Conservation (phyloP, 352 stramenopile genomes). For the Phytopythium vexans region DNA sequence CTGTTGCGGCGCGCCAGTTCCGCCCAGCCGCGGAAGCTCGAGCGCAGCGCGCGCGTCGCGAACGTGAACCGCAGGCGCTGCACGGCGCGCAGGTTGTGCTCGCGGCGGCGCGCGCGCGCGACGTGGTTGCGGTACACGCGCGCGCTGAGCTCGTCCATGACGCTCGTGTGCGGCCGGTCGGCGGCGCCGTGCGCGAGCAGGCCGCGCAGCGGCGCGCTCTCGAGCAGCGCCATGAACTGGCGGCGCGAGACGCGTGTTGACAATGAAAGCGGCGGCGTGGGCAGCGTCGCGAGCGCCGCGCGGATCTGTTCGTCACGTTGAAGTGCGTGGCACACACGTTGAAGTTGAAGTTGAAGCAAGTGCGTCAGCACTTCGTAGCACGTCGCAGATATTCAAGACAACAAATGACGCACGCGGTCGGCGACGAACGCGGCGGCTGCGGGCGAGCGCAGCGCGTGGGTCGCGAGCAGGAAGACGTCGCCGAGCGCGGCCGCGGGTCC, state of each 20-base stretch:
- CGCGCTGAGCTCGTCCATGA: conserved; percentile 54
- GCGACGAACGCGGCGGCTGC: conserved; percentile 44
- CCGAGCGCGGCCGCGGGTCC: conserved; percentile 22
- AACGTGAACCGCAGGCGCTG: conserved; percentile 50
- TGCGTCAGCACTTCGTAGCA: background rate
- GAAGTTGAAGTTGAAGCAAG: no score
- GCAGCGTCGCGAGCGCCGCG: conserved; percentile 39
- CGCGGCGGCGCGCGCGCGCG: conserved; percentile 37
- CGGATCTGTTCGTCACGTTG: conserved; percentile 26
- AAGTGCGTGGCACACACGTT: background rate
- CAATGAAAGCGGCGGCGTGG: conserved; percentile 1
- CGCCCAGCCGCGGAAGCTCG: conserved; percentile 39
- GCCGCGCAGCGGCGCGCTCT: conserved; percentile 36
- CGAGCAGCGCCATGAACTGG: conserved; percentile 39
- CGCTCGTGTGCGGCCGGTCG: conserved; percentile 36
- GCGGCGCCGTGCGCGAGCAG: conserved; percentile 27
- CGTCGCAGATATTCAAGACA: background rate
- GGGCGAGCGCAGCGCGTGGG: conserved; percentile 47
- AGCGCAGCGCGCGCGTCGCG: conserved; percentile 32
- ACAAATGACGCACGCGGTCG: conserved; percentile 35
- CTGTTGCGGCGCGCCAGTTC: conserved; percentile 25
- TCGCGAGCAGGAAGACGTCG: conserved; percentile 52
- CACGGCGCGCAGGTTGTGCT: conserved; percentile 47
- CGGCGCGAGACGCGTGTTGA: conserved; percentile 41
- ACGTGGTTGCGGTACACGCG: conserved; percentile 51